Conservation (phyloP, 345 rosid genomes). For the Schrenkiella parvula region DNA sequence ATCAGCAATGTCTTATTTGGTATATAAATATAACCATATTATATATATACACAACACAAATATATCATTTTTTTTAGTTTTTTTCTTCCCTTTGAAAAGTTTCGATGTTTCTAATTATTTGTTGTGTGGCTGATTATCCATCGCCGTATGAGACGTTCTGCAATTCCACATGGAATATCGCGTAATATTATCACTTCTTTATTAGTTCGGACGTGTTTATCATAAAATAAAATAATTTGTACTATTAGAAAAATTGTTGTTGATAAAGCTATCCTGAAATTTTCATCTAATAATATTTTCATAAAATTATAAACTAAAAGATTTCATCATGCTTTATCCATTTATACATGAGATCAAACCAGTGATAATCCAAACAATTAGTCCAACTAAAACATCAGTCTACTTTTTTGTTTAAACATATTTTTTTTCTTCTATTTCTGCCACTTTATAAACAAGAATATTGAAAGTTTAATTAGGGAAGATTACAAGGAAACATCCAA, state of each 20-base stretch:
- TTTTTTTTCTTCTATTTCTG: background rate
- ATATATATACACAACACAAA: background rate
- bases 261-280: background rate
- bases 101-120: conserved; percentile 2
- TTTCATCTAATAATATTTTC: background rate
- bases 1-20: conserved; percentile 18
- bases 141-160: conserved; percentile 3
- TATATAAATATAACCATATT: background rate
- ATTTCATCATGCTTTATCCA: background rate
- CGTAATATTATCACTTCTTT: background rate
- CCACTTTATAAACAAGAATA: background rate
- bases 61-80: background rate
- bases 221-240: background rate
- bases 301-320: no score
- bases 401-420: background rate
- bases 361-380: background rate
- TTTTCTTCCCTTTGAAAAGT: background rate
- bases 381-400: background rate
- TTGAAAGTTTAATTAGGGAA: background rate
- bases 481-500: background rate
- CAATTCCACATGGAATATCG: background rate
- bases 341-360: background rate
- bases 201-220: background rate
- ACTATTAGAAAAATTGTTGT: background rate
- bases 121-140: conserved; percentile 14